These are phyloP conservation scores for Cicer arietinum DNA, from an alignment of 306 rosid species.

Conservation along the genomic window DNA sequence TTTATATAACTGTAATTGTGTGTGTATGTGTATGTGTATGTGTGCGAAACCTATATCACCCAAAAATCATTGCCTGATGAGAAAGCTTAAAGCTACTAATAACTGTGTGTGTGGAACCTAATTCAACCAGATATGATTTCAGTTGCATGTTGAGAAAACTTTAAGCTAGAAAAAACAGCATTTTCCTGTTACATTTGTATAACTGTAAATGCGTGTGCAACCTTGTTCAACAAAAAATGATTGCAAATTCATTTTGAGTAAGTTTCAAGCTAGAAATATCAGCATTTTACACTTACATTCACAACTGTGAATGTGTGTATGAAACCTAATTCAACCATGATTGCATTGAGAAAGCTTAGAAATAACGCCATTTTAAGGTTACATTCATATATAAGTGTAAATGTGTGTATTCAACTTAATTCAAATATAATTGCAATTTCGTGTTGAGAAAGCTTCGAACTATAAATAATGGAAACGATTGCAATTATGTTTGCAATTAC, in stretches of 20 bases:
- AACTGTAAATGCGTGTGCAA: neutral
- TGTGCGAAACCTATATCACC: too few relatives aligned
- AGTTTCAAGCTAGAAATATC: neutral
- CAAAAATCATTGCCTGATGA: too few relatives aligned
- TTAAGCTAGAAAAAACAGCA: neutral
- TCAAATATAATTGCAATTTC: neutral
- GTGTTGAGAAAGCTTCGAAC: neutral
- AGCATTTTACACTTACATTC: neutral
- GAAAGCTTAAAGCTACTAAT: too few relatives aligned
- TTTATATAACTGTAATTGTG: too few relatives aligned
- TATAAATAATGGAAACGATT: neutral
- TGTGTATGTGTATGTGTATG: too few relatives aligned
- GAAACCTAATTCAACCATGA: too few relatives aligned
- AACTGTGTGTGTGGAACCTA: too few relatives aligned
- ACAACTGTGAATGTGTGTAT: neutral
- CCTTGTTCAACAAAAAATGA: neutral
- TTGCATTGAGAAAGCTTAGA: too few relatives aligned
- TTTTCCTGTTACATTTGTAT: neutral
- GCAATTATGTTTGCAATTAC: neutral
- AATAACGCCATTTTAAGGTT: too few relatives aligned
- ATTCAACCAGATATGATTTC: constrained; percentile 1
- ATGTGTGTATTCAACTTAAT: constrained; percentile 58
- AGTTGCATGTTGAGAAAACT: neutral
- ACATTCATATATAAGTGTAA: too few relatives aligned
- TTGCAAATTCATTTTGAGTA: neutral